These are phyloP conservation scores for Penicillium steckii DNA, from an alignment of 495 filamentous ascomycete species.

Conservation along the genomic window DNA sequence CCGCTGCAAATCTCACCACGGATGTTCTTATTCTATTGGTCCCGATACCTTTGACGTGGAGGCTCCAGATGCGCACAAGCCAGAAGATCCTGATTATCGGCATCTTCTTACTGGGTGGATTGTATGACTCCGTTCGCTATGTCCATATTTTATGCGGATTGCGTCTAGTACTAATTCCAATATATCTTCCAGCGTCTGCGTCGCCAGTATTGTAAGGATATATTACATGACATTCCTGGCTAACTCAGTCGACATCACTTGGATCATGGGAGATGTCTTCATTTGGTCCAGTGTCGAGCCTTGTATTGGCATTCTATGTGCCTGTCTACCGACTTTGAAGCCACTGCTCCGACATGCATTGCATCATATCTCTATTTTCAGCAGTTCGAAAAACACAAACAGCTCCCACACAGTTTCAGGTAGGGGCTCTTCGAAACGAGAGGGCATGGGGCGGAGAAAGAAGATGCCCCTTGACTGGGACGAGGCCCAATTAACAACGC, in stretches of 20 bases:
- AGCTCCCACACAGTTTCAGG: too few relatives aligned
- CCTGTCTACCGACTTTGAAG: conserved; percentile 41
- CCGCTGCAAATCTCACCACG: conserved; percentile 36
- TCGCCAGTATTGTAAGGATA: conserved; percentile 42
- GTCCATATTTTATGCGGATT: background rate
- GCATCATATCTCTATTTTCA: too few relatives aligned
- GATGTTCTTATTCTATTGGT: conserved; percentile 44
- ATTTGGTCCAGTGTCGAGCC: conserved; percentile 45
- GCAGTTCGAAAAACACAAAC: too few relatives aligned
- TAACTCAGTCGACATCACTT: conserved; percentile 33
- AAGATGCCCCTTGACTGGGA: too few relatives aligned
- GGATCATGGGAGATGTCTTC: conserved; percentile 39
- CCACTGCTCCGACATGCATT: too few relatives aligned
- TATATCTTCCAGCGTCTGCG: conserved; percentile 12
- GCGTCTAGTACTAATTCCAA: background rate
- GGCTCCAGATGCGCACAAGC: conserved; percentile 26
- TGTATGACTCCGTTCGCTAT: conserved; percentile 22
- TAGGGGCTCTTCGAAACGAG: too few relatives aligned
- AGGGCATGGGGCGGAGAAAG: too few relatives aligned
- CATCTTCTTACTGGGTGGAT: conserved; percentile 41
- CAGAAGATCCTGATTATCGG: conserved; percentile 41
- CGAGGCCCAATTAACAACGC: too few relatives aligned
- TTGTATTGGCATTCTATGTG: conserved; percentile 39
- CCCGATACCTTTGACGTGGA: conserved; percentile 36
- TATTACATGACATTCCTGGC: conserved; percentile 33